phyloP scores from a whole-genome alignment of 305 asterid species.

The Fraxinus latifolia region DNA sequence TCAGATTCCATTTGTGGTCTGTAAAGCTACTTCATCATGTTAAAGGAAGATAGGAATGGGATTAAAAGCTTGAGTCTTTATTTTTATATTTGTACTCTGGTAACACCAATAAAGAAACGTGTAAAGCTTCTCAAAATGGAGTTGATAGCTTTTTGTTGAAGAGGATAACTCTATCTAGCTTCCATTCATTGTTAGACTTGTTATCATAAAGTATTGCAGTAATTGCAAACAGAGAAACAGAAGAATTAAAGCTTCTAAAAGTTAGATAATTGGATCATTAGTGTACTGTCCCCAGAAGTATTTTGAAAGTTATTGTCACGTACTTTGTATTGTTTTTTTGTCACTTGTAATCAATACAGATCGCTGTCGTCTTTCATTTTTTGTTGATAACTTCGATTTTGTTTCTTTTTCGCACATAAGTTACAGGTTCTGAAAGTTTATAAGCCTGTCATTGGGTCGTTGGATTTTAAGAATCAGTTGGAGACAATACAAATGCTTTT shows the following conservation, averaged over 20 bases:
- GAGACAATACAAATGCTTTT: background rate
- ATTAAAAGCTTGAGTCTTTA: background rate
- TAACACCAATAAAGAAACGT: background rate
- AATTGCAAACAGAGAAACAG: background rate
- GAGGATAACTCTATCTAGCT: conserved; percentile 2
- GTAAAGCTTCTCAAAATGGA: conserved; percentile 26
- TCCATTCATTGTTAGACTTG: background rate
- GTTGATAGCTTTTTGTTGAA: background rate
- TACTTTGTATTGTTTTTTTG: conserved; percentile 16
- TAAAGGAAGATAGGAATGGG: background rate
- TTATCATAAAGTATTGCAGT: conserved; percentile 1
- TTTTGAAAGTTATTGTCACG: conserved; percentile 17
- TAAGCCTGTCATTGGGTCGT: background rate
- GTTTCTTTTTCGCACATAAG: background rate
- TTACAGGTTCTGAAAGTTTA: background rate
- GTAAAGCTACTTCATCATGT: conserved; percentile 5
- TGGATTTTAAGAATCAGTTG: background rate
- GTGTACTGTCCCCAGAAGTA: conserved; percentile 14
- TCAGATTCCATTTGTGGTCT: background rate
- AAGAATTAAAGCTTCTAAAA: conserved; percentile 22
- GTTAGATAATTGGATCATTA: conserved; percentile 21
- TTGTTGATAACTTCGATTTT: background rate
- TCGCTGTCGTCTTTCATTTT: conserved; percentile 9
- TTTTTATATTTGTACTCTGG: background rate
- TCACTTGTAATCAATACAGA: conserved; percentile 20